phyloP scores from a whole-genome alignment of 2,329 filamentous ascomycete species.

The Emergomyces orientalis region DNA sequence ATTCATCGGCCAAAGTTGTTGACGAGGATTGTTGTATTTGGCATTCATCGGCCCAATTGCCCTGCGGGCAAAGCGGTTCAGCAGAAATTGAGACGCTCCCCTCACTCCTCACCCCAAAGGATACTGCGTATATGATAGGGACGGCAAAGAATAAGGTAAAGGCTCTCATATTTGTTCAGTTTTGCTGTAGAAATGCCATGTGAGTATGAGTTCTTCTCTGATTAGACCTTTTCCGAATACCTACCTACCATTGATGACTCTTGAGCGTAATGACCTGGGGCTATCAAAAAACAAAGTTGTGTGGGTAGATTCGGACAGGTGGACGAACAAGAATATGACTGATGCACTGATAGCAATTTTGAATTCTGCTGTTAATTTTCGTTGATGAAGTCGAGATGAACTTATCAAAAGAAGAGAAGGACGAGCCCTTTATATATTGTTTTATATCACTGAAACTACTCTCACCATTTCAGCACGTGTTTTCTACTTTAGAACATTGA shows the following conservation, averaged over 20 bases:
- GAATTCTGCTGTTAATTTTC: background rate
- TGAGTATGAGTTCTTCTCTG: background rate
- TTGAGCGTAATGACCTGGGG: background rate
- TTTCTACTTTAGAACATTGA: background rate
- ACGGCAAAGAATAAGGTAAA: background rate
- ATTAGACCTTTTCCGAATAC: background rate
- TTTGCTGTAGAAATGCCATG: background rate
- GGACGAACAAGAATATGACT: background rate
- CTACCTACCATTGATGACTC: background rate
- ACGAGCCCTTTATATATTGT: background rate
- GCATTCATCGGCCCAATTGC: constrained; percentile 1
- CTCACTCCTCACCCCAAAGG: background rate
- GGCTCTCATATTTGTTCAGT: background rate
- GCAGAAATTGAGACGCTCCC: background rate
- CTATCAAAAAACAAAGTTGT: background rate
- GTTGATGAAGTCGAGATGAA: background rate
- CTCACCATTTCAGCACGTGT: background rate
- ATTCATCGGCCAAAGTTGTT: background rate
- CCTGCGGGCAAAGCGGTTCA: background rate
- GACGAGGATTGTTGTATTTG: background rate
- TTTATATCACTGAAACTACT: background rate
- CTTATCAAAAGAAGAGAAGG: background rate
- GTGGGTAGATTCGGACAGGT: background rate
- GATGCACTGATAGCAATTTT: background rate
- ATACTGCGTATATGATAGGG: background rate